A percentile compares a stretch with the other conserved stretches of the same genome.
Evolutionary conservation across 371 early-diverging fungal genomes (phyloP).

Genomic region (Mortierella sp.): DNA sequence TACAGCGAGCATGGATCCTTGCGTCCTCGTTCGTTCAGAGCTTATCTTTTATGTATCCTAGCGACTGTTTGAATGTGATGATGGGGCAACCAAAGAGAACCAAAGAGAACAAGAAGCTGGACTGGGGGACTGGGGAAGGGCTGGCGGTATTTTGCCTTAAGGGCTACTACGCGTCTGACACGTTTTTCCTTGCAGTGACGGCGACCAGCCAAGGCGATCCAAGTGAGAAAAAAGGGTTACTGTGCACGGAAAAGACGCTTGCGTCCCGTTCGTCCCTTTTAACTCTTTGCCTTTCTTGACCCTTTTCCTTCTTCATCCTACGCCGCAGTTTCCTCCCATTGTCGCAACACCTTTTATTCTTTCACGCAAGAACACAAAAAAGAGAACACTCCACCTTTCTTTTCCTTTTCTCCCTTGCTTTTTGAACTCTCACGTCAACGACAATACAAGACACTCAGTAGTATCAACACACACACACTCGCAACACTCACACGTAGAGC

Average conservation of each 20-base stretch:
- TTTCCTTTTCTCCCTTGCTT: not conserved
- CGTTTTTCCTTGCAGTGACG: not conserved
- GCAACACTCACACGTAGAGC: not conserved
- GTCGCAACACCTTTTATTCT: not conserved
- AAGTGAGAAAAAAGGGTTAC: not conserved
- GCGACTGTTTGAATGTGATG: not conserved
- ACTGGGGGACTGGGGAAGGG: no score
- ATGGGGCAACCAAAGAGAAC: not conserved
- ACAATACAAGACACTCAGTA: conserved; percentile 7
- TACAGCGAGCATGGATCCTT: not conserved
- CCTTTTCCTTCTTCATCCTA: conserved; percentile 4
- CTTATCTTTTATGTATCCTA: not conserved
- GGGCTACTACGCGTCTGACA: not conserved
- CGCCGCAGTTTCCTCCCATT: not conserved
- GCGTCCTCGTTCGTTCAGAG: not conserved
- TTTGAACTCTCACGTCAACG: not conserved
- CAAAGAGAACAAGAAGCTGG: no score
- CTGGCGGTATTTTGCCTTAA: not conserved
- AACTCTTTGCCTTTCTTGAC: not conserved
- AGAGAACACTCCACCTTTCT: not conserved
- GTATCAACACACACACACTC: not conserved
- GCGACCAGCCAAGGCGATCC: not conserved
- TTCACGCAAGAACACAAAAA: not conserved
- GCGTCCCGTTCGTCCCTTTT: not conserved
- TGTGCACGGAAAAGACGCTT: not conserved